Base-by-base conservation (phyloP, 805 yeast species). In the Henningerozyma blattae region DNA sequence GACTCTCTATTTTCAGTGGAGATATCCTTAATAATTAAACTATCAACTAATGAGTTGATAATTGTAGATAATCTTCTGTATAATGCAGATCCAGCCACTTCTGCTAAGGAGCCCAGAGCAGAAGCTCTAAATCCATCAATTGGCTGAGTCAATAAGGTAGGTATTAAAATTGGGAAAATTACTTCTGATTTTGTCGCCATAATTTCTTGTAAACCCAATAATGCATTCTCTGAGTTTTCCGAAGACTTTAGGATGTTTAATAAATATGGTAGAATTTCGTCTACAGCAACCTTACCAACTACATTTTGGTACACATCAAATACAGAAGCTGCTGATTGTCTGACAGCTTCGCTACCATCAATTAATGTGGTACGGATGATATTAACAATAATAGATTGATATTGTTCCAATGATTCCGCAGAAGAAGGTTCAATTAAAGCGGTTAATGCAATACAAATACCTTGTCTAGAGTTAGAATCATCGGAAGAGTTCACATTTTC, bases 161-260 rank as follows among this genome's bases (percentile, higher is more conserved):
- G 96, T 38, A 89, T 68, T 52, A 91, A 70, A 31, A 84, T 80
- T 32, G 97, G 96, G 86, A 93, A 86, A 36, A 93, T 83, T 3
- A 83, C 78, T 38, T 84, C 93, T 5, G 96, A 70, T 49, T 83
- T 84, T 3, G 86, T 77, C 9, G 91, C 72, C 94, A 89, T 83
- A 46, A 91, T 80, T 51, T 87, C 96, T 59, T 80, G 77, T 43
- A 91, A 68, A 6, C 97, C 98, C 34, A 77, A 67, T 43, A 91
- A 68, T 1, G 98, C 95, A 49, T 72, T 68, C 32, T 75, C 83
- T 0, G 87, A 74, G 28, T 61, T 64, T 15, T 68, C 72, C 13
- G 68, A 61, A 2, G 67, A 52, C 41, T 79, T 77, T 45, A 89
- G 65, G 70, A 77, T 67, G 36, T 67, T 67, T 52, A 91, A 67